Conservation (phyloP, 2,329 filamentous ascomycete species). For the Fusarium anguioides region DNA sequence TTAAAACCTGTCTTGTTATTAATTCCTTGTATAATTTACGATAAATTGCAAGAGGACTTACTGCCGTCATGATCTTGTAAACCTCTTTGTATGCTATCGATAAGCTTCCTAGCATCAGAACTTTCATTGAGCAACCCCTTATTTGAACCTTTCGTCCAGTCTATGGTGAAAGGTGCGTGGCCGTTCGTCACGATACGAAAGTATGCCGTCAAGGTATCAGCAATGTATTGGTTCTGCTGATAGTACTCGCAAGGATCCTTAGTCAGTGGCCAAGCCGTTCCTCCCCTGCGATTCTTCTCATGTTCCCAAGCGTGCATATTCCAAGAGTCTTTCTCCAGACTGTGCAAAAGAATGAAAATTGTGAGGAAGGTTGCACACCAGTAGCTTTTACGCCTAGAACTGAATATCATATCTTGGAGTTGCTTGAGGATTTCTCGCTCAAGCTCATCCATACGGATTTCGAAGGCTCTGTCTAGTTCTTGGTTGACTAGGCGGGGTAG, state of each 20-base stretch:
- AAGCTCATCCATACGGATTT: not conserved
- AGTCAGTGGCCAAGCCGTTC: not conserved
- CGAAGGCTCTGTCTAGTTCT: not conserved
- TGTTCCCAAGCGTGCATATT: slow-evolving; percentile 1
- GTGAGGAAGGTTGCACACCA: not conserved
- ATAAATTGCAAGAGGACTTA: not conserved
- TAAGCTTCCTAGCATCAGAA: not conserved
- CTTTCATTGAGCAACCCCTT: not conserved
- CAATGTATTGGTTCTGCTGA: not conserved
- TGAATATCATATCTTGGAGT: not conserved
- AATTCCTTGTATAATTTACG: rapidly evolving
- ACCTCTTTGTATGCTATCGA: not conserved
- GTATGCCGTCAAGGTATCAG: not conserved
- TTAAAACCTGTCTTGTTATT: not conserved
- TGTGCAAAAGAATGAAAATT: not conserved
- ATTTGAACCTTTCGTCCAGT: not conserved
- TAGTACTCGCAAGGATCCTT: not conserved
- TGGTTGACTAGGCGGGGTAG: not conserved
- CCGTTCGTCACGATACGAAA: not conserved
- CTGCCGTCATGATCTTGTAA: not conserved
- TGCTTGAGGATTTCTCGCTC: not conserved
- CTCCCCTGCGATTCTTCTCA: not conserved
- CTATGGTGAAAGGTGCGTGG: not conserved
- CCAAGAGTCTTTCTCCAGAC: not conserved
- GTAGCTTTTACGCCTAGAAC: not conserved